phyloP scores from a whole-genome alignment of 116 monocot genomes.

The Phalaenopsis hybrid region DNA sequence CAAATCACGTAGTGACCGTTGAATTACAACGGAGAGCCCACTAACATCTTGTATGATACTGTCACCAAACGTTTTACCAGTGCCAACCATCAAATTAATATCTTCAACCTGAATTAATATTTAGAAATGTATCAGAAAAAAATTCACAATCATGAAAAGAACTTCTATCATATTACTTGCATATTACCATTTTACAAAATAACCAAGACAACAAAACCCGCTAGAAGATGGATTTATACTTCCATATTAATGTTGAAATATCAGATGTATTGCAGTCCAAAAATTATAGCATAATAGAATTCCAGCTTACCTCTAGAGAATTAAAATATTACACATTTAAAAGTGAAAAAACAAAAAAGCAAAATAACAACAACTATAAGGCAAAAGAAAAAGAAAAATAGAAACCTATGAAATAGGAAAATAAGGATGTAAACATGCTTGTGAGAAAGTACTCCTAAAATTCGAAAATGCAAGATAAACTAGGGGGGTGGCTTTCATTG shows the following conservation, averaged over 20 bases:
- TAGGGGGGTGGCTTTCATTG: neutral
- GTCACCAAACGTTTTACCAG: constrained; percentile 54
- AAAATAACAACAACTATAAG: neutral
- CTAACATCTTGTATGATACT: constrained; percentile 88
- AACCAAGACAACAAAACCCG: no score
- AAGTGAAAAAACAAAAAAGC: neutral
- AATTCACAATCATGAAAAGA: neutral
- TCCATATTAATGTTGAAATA: no score
- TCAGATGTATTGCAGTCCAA: neutral
- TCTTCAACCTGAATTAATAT: constrained; percentile 51
- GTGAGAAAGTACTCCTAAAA: neutral
- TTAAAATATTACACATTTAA: no score
- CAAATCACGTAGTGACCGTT: constrained; percentile 84
- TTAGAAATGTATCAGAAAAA: neutral
- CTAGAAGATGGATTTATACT: no score
- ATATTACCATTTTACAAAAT: no score
- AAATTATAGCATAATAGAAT: no score
- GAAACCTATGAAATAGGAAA: neutral
- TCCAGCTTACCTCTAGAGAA: no score
- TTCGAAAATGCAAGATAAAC: neutral
- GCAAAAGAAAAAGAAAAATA: neutral
- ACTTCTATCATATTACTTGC: neutral
- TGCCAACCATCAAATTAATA: constrained; percentile 83
- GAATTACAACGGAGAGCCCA: constrained; percentile 76
- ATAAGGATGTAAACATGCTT: neutral